Conservation (phyloP, 1,284 basidiomycete species). For the Apiotrichum gracile region DNA sequence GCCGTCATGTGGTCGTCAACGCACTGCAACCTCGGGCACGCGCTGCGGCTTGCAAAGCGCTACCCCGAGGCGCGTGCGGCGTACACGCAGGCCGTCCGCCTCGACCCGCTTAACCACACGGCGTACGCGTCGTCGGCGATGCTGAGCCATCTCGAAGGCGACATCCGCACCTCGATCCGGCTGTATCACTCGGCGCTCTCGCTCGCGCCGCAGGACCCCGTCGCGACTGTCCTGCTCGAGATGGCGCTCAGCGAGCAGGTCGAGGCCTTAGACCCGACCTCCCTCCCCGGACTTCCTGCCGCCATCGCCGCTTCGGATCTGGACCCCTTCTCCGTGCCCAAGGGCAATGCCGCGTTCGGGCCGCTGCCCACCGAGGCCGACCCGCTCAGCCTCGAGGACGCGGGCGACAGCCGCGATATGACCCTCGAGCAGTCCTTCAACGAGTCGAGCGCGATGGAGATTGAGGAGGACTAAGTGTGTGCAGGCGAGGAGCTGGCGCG, state of each 20-base stretch:
- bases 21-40: constrained; percentile 84
- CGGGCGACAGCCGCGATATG: constrained; percentile 16
- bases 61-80: constrained; percentile 62
- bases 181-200: constrained; percentile 86
- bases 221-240: constrained; percentile 77
- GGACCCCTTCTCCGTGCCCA: constrained; percentile 41
- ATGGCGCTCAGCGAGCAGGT: constrained; percentile 60
- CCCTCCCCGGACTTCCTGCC: constrained; percentile 35
- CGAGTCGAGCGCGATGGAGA: constrained; percentile 36
- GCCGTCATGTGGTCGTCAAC: constrained; percentile 77
- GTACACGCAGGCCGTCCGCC: constrained; percentile 69
- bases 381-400: constrained; percentile 25
- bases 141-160: constrained; percentile 65
- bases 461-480: constrained; percentile 31
- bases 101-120: constrained; percentile 69
- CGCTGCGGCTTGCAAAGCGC: constrained; percentile 69
- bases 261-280: constrained; percentile 34
- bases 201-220: constrained; percentile 76
- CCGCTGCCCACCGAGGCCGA: constrained; percentile 33
- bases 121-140: constrained; percentile 80
- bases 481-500: background rate
- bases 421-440: constrained; percentile 6
- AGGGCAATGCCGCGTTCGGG: constrained; percentile 37
- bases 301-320: constrained; percentile 28
- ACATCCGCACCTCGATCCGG: constrained; percentile 70